Evolutionary conservation across 768 basidiomycete species (phyloP), one percentile per base, ranked within the genome.

Genomic region (Pleurotus cornucopiae): DNA sequence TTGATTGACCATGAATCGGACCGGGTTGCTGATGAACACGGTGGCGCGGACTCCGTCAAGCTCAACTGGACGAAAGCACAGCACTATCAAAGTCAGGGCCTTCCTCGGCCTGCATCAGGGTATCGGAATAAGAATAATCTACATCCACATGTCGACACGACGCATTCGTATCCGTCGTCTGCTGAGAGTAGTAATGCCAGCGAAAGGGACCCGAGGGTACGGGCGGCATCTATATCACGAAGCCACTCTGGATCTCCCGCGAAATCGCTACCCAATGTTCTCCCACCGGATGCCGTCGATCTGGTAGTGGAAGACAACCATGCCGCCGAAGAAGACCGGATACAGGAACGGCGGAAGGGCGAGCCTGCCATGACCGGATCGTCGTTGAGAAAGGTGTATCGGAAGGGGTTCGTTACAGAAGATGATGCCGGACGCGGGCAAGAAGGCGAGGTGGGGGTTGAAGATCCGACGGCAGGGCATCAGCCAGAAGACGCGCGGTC

Each of bases 261-360:
- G n/a, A 56, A 47, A 45, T 49, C 46, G 11, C 66, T 71, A 4
- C 67, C 71, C 14, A 57, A 57, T 61, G 66, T 66, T 9, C 68
- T 84, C 11, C 80, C 81, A 12, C 78, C 82, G 1, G 89, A 98
- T 60, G 94, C 95, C 1, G 86, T 98, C 1, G 96, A 99, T 64
- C 76, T 99, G 14, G 80, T 98, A 4, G 84, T 95, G 0, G 89
- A 90, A 63, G 88, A 87, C 63, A 58, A 66, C 6, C 65, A 73
- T 6, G 83, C 84, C 3, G 81, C 77, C 26, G 76, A 82, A 58
- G 76, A 78, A 55, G 81, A 80, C 25, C 72, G 76, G 62, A 68
- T 71, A 23, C 73, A 77, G 44, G 84, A 86, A 59, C 72, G 85
- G 39, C 68, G 80, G 54, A 82, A 80, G 57, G 88, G 85, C 20